These are phyloP conservation scores for Vitis labrusca DNA, from an alignment of 164 flowering plant genomes.

Conservation along the genomic window DNA sequence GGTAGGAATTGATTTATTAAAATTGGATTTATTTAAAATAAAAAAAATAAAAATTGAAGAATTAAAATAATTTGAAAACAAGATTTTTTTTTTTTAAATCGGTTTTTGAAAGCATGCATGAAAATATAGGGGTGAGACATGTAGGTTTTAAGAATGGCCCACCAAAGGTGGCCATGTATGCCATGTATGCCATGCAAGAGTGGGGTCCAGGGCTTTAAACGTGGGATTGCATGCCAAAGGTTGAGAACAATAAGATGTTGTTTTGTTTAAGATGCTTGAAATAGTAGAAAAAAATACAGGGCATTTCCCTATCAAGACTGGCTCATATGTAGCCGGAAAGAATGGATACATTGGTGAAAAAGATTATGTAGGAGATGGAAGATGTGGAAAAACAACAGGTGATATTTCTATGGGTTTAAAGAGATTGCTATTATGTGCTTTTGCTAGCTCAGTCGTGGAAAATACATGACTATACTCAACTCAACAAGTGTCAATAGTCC, in stretches of 20 bases:
- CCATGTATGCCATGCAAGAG: too few relatives aligned
- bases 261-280: constrained; percentile 63
- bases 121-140: too few relatives aligned
- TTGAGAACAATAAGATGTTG: constrained; percentile 85
- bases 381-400: constrained; percentile 78
- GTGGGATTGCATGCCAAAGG: constrained; percentile 42
- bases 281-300: constrained; percentile 80
- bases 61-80: too few relatives aligned
- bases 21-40: too few relatives aligned
- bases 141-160: too few relatives aligned
- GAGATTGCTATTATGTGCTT: constrained; percentile 50
- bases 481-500: constrained; percentile 29
- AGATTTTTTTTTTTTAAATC: too few relatives aligned
- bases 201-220: too few relatives aligned
- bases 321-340: constrained; percentile 73
- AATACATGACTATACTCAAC: constrained; percentile 24
- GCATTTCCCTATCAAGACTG: constrained; percentile 88
- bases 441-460: constrained; percentile 40
- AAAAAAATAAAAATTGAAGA: too few relatives aligned
- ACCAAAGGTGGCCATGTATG: too few relatives aligned
- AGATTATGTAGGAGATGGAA: constrained; percentile 54
- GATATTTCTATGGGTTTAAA: constrained; percentile 89
- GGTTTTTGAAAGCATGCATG: too few relatives aligned
- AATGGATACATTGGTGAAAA: constrained; percentile 79
- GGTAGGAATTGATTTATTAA: too few relatives aligned